Conservation (phyloP, 495 filamentous ascomycete species). For the Trichoderma orchidacearum region DNA sequence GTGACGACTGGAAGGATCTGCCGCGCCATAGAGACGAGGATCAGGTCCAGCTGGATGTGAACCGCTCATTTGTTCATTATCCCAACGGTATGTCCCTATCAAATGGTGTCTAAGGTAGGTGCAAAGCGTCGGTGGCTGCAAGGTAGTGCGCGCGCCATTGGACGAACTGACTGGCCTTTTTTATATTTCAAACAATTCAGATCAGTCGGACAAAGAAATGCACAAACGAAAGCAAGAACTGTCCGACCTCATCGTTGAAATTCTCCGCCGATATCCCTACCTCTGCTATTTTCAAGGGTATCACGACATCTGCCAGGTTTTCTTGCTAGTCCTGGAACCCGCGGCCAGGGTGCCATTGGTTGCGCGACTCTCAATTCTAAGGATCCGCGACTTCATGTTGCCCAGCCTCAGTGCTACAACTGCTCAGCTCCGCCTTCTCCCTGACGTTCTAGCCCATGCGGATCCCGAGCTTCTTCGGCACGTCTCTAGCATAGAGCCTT, state of each 20-base stretch:
- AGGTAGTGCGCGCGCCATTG: too few species aligned
- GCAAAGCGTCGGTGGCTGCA: too few species aligned
- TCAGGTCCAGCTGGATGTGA: constrained; percentile 81
- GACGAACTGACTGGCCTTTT: not conserved
- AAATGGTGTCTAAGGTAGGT: constrained; percentile 12
- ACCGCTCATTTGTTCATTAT: constrained; percentile 96
- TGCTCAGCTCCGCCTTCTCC: constrained; percentile 71
- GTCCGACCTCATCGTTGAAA: constrained; percentile 57
- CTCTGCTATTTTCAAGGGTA: constrained; percentile 97
- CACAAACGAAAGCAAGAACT: constrained; percentile 54
- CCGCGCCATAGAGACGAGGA: constrained; percentile 68
- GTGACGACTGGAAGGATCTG: constrained; percentile 36
- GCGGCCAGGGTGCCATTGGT: constrained; percentile 39
- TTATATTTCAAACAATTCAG: constrained; percentile 10
- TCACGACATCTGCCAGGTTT: constrained; percentile 96
- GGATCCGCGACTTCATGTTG: constrained; percentile 96
- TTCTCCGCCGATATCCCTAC: constrained; percentile 68
- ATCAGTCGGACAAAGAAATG: constrained; percentile 42
- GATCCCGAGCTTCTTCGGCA: constrained; percentile 58
- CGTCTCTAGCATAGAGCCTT: constrained; percentile 65
- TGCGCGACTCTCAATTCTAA: constrained; percentile 67
- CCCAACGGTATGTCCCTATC: constrained; percentile 48
- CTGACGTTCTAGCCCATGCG: constrained; percentile 55
- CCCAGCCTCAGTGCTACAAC: constrained; percentile 72
- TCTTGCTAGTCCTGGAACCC: constrained; percentile 66